Evolutionary conservation across 768 basidiomycete genomes (phyloP).

Genomic region (Tephrocybe sp.): DNA sequence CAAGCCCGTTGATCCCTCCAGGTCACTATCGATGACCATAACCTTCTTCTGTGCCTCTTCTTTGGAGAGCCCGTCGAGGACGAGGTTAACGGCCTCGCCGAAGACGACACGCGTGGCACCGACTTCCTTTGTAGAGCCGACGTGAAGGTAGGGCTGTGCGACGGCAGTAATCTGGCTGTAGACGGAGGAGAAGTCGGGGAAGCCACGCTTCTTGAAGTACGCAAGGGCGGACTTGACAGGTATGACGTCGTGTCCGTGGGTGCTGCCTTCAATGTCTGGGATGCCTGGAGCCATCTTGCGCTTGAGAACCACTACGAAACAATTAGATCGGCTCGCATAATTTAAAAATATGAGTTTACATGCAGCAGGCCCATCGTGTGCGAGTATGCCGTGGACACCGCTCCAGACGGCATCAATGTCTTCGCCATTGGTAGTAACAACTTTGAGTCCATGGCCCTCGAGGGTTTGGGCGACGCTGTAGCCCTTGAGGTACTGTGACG

Average conservation of each 20-base stretch:
- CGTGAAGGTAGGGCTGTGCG: conserved; percentile 55
- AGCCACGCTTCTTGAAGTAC: conserved; percentile 68
- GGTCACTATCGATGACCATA: conserved; percentile 86
- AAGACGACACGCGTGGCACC: conserved; percentile 84
- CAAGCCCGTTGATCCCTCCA: conserved; percentile 88
- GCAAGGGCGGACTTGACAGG: conserved; percentile 78
- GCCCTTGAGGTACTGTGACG: conserved; percentile 82
- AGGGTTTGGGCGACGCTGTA: conserved; percentile 73
- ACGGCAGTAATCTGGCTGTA: conserved; percentile 65
- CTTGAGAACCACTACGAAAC: conserved; percentile 59
- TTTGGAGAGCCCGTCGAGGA: conserved; percentile 72
- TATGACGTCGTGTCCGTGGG: conserved; percentile 85
- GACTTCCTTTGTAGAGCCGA: conserved; percentile 71
- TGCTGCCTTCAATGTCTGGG: conserved; percentile 73
- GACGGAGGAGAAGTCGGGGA: conserved; percentile 47
- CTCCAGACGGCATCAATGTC: conserved; percentile 78
- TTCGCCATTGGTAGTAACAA: conserved; percentile 73
- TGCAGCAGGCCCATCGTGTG: conserved; percentile 75
- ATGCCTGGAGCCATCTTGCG: conserved; percentile 70
- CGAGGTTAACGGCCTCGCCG: conserved; percentile 79
- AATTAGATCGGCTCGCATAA: background rate
- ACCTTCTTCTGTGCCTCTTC: conserved; percentile 79
- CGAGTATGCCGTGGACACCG: conserved; percentile 55
- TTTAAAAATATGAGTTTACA: conserved; percentile 32
- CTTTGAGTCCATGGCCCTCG: conserved; percentile 80